Percentiles rank a stretch among this genome's conserved stretches.
phyloP scores from a whole-genome alignment of 148 eudicot genomes.

The Persicaria maculosa region DNA sequence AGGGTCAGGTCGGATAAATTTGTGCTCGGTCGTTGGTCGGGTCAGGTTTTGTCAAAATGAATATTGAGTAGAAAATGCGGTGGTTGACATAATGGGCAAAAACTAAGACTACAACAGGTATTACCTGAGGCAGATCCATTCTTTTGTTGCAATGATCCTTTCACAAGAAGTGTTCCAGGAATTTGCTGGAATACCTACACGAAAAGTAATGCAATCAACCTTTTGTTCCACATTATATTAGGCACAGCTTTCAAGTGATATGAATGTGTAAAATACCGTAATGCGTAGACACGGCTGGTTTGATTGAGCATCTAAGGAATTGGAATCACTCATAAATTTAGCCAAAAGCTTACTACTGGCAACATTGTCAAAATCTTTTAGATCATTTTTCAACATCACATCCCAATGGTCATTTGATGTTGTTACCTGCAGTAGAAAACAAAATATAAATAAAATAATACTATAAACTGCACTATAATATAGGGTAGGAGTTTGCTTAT shows the following conservation, averaged over 20 bases:
- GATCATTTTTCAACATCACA: constrained; percentile 39
- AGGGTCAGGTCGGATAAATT: no score
- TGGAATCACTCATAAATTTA: constrained; percentile 22
- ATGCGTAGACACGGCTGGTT: constrained; percentile 42
- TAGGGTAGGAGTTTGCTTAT: neutral
- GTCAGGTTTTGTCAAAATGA: no score
- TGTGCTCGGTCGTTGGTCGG: no score
- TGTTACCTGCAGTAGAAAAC: constrained; percentile 28
- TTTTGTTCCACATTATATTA: neutral
- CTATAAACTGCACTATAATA: neutral
- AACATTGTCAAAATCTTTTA: constrained; percentile 20
- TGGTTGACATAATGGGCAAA: neutral
- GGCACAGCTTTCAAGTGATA: constrained; percentile 11
- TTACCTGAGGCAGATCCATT: constrained; percentile 45
- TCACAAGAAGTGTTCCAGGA: constrained; percentile 83
- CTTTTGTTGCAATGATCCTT: constrained; percentile 54
- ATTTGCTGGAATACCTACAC: constrained; percentile 83
- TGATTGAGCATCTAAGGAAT: constrained; percentile 9
- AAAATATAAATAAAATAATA: neutral
- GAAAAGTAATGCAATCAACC: neutral
- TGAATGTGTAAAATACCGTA: constrained; percentile 32
- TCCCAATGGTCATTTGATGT: constrained; percentile 42
- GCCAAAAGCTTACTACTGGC: constrained; percentile 16
- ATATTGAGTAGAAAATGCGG: neutral
- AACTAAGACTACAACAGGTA: neutral